A percentile compares a stretch with the other conserved stretches of the same genome.
phyloP scores from a whole-genome alignment of 1,284 basidiomycete species.

The Stygiomarasmius scandens region DNA sequence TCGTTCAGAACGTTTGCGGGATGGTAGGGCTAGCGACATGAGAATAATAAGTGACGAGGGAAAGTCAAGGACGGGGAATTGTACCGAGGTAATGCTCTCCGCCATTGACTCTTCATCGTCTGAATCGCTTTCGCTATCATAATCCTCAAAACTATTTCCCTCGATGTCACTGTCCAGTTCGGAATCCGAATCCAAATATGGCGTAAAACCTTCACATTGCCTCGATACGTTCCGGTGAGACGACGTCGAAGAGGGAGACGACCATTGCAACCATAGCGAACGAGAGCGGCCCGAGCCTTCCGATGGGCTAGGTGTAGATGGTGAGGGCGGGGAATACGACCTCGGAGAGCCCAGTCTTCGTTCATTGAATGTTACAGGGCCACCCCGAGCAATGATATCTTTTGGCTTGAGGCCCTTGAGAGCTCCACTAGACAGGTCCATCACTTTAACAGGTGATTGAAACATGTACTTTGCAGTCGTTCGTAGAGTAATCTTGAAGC shows the following conservation, averaged over 20 bases:
- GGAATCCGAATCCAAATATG: neutral
- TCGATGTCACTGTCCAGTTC: neutral
- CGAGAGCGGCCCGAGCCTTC: neutral
- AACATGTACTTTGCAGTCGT: neutral
- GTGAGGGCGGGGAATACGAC: neutral
- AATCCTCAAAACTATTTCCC: no score
- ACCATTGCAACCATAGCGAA: neutral
- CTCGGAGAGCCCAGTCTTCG: neutral
- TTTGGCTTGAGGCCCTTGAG: neutral
- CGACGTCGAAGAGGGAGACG: neutral
- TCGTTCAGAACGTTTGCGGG: constrained; percentile 2
- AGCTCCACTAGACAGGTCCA: neutral
- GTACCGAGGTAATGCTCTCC: neutral
- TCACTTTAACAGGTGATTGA: neutral
- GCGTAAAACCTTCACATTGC: neutral
- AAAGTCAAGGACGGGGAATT: neutral
- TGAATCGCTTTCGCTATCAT: no score
- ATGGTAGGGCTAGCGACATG: neutral
- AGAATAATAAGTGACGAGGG: neutral
- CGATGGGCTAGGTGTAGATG: no score
- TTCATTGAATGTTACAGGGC: neutral
- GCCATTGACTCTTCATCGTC: no score
- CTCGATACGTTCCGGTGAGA: neutral
- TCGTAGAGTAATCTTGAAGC: neutral
- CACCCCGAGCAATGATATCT: neutral